A percentile compares a stretch with the other conserved stretches of the same genome.
Evolutionary conservation across 805 yeast species (phyloP).

Genomic region (Kurtzmaniella cleridarum): DNA sequence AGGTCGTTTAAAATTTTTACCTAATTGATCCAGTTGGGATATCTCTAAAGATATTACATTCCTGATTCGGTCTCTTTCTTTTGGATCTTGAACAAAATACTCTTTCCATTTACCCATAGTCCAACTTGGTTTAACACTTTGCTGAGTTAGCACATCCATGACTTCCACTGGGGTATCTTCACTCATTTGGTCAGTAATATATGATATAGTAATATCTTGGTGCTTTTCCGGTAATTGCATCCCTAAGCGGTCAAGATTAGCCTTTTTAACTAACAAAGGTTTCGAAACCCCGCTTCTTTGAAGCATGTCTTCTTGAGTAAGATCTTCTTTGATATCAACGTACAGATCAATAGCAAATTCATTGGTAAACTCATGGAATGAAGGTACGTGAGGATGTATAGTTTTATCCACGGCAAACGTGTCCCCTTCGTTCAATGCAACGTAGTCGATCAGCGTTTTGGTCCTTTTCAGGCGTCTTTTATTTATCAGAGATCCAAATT

Average conservation of each 20-base stretch:
- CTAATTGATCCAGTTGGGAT: constrained; percentile 47
- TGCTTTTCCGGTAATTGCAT: constrained; percentile 46
- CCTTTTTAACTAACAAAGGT: constrained; percentile 43
- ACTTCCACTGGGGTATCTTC: constrained; percentile 64
- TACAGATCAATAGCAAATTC: constrained; percentile 12
- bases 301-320: constrained; percentile 19
- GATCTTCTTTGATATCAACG: constrained; percentile 7
- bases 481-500: constrained; percentile 45
- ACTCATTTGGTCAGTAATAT: constrained; percentile 58
- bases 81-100: constrained; percentile 47
- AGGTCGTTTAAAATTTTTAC: constrained; percentile 55
- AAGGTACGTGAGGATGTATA: constrained; percentile 47
- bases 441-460: constrained; percentile 60
- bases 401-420: constrained; percentile 41
- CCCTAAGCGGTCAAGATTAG: constrained; percentile 30
- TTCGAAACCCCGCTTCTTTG: constrained; percentile 29
- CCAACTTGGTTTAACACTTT: constrained; percentile 60
- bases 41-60: constrained; percentile 83
- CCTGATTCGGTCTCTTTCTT: constrained; percentile 56
- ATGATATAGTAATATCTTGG: constrained; percentile 44
- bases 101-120: constrained; percentile 66
- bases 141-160: constrained; percentile 85
- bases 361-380: constrained; percentile 23
- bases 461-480: constrained; percentile 54
- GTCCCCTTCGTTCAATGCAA: constrained; percentile 74